These are phyloP conservation scores for Chernovozyma aurita DNA, from an alignment of 1,139 yeast species.

Conservation along the genomic window DNA sequence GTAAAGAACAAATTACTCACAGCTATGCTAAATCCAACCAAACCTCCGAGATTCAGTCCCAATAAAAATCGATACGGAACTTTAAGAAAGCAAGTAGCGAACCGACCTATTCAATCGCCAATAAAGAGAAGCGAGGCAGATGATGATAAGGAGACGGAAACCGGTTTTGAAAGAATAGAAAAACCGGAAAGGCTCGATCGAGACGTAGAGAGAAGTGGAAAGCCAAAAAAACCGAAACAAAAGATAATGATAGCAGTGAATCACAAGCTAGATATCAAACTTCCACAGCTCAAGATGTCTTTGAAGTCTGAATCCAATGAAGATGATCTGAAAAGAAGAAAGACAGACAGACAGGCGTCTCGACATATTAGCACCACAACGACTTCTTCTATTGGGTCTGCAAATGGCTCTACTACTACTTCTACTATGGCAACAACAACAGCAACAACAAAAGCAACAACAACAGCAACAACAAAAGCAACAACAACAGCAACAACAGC, in stretches of 20 bases:
- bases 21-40: slow-evolving; percentile 30
- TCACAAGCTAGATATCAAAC: slow-evolving; percentile 18
- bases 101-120: slow-evolving; percentile 8
- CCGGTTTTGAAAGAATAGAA: neutral
- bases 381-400: neutral
- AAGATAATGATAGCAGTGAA: slow-evolving; percentile 27
- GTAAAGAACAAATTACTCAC: slow-evolving; percentile 31
- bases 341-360: neutral
- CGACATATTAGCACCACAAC: neutral
- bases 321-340: slow-evolving; percentile 1
- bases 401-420: no score
- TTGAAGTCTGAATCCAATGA: neutral
- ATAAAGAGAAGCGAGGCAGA: slow-evolving; percentile 1
- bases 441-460: no score
- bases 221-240: slow-evolving; percentile 21
- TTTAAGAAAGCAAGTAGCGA: slow-evolving; percentile 7
- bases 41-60: slow-evolving; percentile 10
- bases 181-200: neutral
- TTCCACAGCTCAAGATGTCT: slow-evolving; percentile 3
- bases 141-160: neutral
- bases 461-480: no score
- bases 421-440: no score
- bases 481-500: neutral
- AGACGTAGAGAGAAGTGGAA: slow-evolving; percentile 1
- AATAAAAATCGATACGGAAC: slow-evolving; percentile 8